Base-by-base conservation (phyloP, 495 filamentous ascomycete species). In the Penicillium maclennaniae region DNA sequence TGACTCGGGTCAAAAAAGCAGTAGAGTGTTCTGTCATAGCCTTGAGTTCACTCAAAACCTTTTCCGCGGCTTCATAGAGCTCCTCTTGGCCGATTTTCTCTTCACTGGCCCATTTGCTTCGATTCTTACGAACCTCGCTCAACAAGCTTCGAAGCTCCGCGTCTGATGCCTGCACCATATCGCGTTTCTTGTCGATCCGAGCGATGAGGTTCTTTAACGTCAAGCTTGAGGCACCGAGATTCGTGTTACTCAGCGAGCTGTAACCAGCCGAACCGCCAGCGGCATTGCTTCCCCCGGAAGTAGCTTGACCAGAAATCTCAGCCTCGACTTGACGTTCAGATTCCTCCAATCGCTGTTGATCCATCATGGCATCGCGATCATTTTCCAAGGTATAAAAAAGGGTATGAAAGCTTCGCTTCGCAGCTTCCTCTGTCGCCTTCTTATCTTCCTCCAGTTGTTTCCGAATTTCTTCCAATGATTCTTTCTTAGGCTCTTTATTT, bases 41-140 rank as follows among this genome's bases (percentile, higher is more conserved):
- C 65, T 96, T 97, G 34, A 99, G 83, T 62, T 97, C 91, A 64
- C 88, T 92, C 47, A 97, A 76, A 19, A 99, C 93, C 73, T 96
- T 96, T 62, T 99, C 93, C 15, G 91, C 79, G 9, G 93, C 87
- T 72, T 99, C 93, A 63, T 99, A 99, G 4, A 99, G 81, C 71
- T 99, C 93, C 62, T 97, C 93, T 70, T 99, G 93, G 51, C 90
- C 89, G 47, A 99, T 84, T 57, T 92, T 92, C 49, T 99, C 93
- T 68, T 97, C 93, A 68, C 85, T 97, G 17, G 93, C 93, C 93
- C 93, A 99, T 69, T 99, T 99, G 68, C 92, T 96, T 58, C 93
- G 78, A 62, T 96, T 96, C 64, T 97, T 97, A 48, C 93, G 83
- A 9, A 97, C 93, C 64, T 99, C 95, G 60, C 91, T 95, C 81